Conservation (phyloP, 805 yeast genomes). For the Nakazawaea wyomingensis region DNA sequence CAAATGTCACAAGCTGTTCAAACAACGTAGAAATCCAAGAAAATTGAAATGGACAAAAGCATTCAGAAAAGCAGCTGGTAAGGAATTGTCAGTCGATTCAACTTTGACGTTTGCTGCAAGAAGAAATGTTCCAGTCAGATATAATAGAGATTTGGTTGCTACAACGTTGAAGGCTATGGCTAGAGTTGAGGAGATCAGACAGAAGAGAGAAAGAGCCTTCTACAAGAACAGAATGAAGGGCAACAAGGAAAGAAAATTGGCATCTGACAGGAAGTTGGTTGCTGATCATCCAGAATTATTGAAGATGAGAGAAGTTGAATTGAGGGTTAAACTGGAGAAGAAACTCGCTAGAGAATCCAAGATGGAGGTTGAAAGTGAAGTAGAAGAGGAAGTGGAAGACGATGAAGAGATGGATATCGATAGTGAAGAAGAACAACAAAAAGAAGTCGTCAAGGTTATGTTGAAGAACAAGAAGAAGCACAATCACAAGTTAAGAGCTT, state of each 20-base stretch:
- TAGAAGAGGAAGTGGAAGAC: conserved; percentile 40
- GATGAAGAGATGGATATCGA: conserved; percentile 39
- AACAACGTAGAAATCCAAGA: conserved; percentile 97
- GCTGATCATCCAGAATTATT: conserved; percentile 85
- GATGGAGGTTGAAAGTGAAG: conserved; percentile 38
- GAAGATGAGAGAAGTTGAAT: conserved; percentile 89
- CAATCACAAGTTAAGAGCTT: conserved; percentile 32
- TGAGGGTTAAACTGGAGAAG: conserved; percentile 70
- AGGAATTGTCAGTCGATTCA: conserved; percentile 95
- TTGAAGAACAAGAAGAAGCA: conserved; percentile 59
- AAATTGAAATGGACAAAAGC: conserved; percentile 98
- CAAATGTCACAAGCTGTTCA: conserved; percentile 95
- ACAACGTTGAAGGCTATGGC: conserved; percentile 94
- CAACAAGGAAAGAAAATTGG: conserved; percentile 81
- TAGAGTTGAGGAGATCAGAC: conserved; percentile 93
- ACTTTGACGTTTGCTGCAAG: conserved; percentile 95
- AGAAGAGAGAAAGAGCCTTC: conserved; percentile 96
- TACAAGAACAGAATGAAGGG: conserved; percentile 99
- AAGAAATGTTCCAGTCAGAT: conserved; percentile 96
- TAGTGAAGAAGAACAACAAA: conserved; percentile 45
- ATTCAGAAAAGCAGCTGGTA: conserved; percentile 98
- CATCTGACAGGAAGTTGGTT: conserved; percentile 81
- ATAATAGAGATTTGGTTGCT: conserved; percentile 92
- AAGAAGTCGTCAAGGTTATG: conserved; percentile 46
- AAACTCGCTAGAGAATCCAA: conserved; percentile 53